These are phyloP conservation scores for Galerina sulciceps DNA, from an alignment of 768 basidiomycete species.

Conservation along the genomic window DNA sequence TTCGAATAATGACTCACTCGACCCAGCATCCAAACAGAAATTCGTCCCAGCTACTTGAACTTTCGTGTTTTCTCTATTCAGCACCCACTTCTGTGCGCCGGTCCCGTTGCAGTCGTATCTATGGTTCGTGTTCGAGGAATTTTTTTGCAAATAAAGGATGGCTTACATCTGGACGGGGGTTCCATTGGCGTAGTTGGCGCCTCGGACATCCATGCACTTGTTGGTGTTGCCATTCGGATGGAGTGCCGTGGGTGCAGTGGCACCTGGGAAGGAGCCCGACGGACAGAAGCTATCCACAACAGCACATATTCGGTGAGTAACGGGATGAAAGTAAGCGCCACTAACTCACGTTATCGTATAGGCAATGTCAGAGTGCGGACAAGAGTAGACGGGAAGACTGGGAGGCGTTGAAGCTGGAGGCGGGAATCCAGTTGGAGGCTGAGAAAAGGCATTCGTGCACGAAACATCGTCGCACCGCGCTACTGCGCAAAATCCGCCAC, in stretches of 20 bases:
- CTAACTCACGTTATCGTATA: slow-evolving; percentile 25
- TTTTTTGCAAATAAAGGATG: background rate
- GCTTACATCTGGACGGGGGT: slow-evolving; percentile 39
- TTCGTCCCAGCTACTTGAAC: slow-evolving; percentile 28
- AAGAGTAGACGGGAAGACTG: slow-evolving; percentile 23
- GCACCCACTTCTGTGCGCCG: slow-evolving; percentile 35
- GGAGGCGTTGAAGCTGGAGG: slow-evolving; percentile 14
- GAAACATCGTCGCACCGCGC: slow-evolving; percentile 23
- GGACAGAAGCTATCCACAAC: slow-evolving; percentile 26
- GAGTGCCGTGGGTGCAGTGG: slow-evolving; percentile 18
- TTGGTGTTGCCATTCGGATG: slow-evolving; percentile 29
- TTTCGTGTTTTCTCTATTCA: slow-evolving; percentile 30
- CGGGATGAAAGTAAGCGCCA: background rate
- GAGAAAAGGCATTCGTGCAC: slow-evolving; percentile 30
- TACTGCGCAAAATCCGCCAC: slow-evolving; percentile 26
- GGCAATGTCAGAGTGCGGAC: slow-evolving; percentile 18
- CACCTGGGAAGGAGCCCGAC: slow-evolving; percentile 21
- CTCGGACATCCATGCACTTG: slow-evolving; percentile 40
- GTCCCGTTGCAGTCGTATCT: slow-evolving; percentile 40
- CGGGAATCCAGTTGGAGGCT: slow-evolving; percentile 32
- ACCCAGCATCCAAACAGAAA: slow-evolving; percentile 40
- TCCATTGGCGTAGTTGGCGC: slow-evolving; percentile 30
- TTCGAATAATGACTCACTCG: slow-evolving; percentile 21
- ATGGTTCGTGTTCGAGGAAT: background rate
- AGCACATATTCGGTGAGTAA: background rate